Evolutionary conservation across 2,329 filamentous ascomycete genomes (phyloP), one percentile per base, ranked within the genome.

Genomic region (Scolecobasidium constrictum): DNA sequence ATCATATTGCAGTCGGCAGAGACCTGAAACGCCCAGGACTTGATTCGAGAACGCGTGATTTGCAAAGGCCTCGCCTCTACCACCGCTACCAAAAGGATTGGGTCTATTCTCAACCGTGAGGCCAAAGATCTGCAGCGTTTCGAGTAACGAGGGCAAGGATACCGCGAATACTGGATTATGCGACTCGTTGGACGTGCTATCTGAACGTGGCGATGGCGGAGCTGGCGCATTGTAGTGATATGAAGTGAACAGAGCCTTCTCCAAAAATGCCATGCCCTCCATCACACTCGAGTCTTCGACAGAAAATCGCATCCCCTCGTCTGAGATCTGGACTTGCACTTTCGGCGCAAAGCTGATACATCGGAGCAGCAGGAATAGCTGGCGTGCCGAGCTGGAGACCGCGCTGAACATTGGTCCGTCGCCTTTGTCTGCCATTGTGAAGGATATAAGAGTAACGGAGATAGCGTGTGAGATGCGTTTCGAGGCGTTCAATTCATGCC

Each of bases 61-160:
- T 16, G 17, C 22, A 12, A 26, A 43, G n/a, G 66, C 63, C 46
- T 39, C 42, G 37, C 33, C 17, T 7, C 38, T 23, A 16, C n/a
- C n/a, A 31, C n/a, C 26, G 17, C 34, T 7, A 9, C 9, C 9
- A 22, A 26, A 52, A 15, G 38, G 56, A 5, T 49, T 36, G 15
- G 50, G 39, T 26, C 35, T 48, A 19, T 39, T 39, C 19, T 20
- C 18, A 9, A 68, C 66, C 17, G 64, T 66, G 38, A 88, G 76
- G 39, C 86, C 86, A 55, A 98, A 94, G 39, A 98, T 96, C 56
- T 95, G 90, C 5, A 98, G 72, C 0, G 90, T 94, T 64, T 96
- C 92, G 42, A 98, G 76, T 3, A 98, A 74, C 15, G 90, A 85
- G 4, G 81, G 73, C 6, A 98, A 75, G 2, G 87, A 92, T 49